Base-by-base conservation (phyloP, 164 flowering plant species). In the Amborella trichopoda region DNA sequence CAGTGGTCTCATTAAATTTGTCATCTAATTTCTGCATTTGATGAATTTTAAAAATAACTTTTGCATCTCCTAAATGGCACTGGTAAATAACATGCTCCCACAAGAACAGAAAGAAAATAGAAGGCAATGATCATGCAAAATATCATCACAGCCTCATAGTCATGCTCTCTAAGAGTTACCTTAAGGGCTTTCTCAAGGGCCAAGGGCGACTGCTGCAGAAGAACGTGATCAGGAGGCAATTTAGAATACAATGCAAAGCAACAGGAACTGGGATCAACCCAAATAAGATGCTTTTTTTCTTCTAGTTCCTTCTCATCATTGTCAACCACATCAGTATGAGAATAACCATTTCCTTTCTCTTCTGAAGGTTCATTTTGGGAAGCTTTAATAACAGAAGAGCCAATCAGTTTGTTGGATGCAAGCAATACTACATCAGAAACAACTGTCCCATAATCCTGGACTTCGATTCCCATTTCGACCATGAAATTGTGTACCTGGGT, bases 151-250 rank as follows among this genome's bases (percentile, higher is more conserved):
- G n/a, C n/a, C n/a, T n/a, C n/a, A n/a, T n/a, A n/a, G n/a, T n/a
- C n/a, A n/a, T n/a, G n/a, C n/a, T n/a, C n/a, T n/a, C n/a, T n/a
- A n/a, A n/a, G n/a, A n/a, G 14, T 28, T 61, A 91, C 99, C 99
- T 93, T 93, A 20, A 93, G 11, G 49, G 96, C 88, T 75, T 93
- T 93, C 33, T 91, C 73, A 54, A 93, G 86, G 53, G 96, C 88
- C 68, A 93, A 54, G 58, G 99, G 94, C 36, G 99, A 84, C 47
- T 72, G 88, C 68, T 76, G 77, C 56, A 78, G 46, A 36, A 77
- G 66, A 64, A 79, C 87, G 55, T 74, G 70, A 50, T 71, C 72
- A 32, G 76, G 40, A 34, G 72, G 71, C 54, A 93, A 55, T 60
- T 79, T 83, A 21, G 94, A 68, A 67, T 73, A 85, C 58, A 93